Conservation (phyloP, 2,329 filamentous ascomycete species). For the Claviceps spartinae region DNA sequence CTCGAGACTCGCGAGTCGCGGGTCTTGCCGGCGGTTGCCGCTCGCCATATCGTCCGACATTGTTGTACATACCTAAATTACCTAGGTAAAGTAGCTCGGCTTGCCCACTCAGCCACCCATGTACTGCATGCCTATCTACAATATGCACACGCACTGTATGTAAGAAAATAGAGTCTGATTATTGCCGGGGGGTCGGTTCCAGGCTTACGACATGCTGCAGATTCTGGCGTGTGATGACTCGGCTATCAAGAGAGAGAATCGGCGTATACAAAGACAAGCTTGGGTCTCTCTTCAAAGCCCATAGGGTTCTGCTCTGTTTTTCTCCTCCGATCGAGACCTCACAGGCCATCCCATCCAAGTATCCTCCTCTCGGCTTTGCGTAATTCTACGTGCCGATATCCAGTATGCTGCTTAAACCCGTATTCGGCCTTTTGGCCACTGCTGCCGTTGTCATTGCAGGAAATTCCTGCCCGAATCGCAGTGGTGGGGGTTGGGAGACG, state of each 20-base stretch:
- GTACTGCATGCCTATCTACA: background rate
- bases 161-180: no score
- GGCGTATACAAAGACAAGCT: background rate
- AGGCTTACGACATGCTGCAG: background rate
- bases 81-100: no score
- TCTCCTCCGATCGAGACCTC: background rate
- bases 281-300: background rate
- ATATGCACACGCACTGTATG: background rate
- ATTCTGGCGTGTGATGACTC: background rate
- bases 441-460: conserved; percentile 7
- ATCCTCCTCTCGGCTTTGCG: background rate
- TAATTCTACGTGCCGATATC: background rate
- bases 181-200: background rate
- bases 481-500: conserved; percentile 20
- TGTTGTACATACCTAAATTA: no score
- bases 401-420: conserved; percentile 8
- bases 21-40: no score
- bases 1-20: no score
- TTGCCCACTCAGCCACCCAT: no score
- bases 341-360: background rate
- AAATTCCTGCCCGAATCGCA: conserved; percentile 3
- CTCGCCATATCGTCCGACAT: no score
- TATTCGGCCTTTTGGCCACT: conserved; percentile 12
- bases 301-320: background rate
- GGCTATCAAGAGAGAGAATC: background rate